These are phyloP conservation scores for Sarocladiaceae sp. DNA, from an alignment of 2,329 filamentous ascomycete species.

Conservation along the genomic window DNA sequence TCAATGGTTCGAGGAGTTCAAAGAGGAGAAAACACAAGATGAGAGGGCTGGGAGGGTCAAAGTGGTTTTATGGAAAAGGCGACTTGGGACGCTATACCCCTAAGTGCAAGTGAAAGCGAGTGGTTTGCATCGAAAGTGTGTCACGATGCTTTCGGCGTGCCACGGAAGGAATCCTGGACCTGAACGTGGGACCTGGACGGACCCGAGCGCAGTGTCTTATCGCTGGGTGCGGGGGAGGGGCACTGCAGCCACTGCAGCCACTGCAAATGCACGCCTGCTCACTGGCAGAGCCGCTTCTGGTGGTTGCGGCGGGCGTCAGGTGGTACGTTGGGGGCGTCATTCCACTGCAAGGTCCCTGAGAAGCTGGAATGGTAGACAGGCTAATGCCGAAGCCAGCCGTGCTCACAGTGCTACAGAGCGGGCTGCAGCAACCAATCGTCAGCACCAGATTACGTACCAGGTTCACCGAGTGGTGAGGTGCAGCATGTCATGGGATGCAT, in stretches of 20 bases:
- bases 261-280: background rate
- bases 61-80: conserved; percentile 10
- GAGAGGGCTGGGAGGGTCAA: conserved; percentile 6
- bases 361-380: too few species aligned
- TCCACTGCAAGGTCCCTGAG: too few species aligned
- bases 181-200: background rate
- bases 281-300: too few species aligned
- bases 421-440: conserved; percentile 7
- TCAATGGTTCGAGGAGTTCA: background rate
- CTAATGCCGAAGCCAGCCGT: conserved; percentile 12
- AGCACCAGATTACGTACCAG: conserved; percentile 12
- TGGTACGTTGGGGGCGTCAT: too few species aligned
- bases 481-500: too few species aligned
- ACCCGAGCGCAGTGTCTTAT: background rate
- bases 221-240: conserved; percentile 5
- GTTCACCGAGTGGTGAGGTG: too few species aligned
- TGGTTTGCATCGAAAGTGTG: background rate
- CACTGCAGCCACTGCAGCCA: background rate
- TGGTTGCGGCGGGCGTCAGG: too few species aligned
- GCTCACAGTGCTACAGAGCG: background rate
- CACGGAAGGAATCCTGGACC: too few species aligned
- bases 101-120: conserved; percentile 50
- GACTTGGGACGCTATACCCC: conserved; percentile 40
- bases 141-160: too few species aligned
- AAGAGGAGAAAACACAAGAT: conserved; percentile 9